Conservation (phyloP, 257 asterid genomes). For the Capsicum pubescens region DNA sequence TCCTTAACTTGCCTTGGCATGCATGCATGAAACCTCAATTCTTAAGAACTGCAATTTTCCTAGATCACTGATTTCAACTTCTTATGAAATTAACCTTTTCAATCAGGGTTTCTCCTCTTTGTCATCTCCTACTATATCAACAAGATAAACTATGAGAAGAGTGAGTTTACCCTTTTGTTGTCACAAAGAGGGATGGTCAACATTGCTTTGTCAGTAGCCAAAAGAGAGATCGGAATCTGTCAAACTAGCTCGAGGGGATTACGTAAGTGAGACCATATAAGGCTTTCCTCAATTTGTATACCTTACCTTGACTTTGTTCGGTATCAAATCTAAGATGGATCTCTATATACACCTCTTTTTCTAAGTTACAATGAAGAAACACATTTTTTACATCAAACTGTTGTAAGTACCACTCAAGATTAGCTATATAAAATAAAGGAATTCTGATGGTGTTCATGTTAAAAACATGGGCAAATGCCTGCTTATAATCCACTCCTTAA, state of each 20-base stretch:
- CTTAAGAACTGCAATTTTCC: neutral
- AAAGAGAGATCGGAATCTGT: neutral
- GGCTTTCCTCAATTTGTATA: neutral
- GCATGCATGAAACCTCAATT: neutral
- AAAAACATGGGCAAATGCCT: neutral
- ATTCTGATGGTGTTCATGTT: neutral
- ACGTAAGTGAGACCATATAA: neutral
- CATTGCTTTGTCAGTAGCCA: neutral
- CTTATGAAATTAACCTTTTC: neutral
- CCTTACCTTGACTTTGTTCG: neutral
- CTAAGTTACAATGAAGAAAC: neutral
- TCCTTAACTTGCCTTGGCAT: too few species aligned
- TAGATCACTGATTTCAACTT: neutral
- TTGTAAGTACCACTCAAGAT: neutral
- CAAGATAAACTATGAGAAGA: neutral
- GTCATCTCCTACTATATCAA: neutral
- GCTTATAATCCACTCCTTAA: neutral
- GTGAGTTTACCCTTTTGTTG: neutral
- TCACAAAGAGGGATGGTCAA: neutral
- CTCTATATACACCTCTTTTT: neutral
- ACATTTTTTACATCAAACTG: neutral
- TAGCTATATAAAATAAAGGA: neutral
- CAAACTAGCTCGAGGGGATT: neutral
- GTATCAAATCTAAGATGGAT: neutral
- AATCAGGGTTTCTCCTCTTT: neutral